Evolutionary conservation across 306 rosid genomes (phyloP).

Genomic region (Medicago lupulina): DNA sequence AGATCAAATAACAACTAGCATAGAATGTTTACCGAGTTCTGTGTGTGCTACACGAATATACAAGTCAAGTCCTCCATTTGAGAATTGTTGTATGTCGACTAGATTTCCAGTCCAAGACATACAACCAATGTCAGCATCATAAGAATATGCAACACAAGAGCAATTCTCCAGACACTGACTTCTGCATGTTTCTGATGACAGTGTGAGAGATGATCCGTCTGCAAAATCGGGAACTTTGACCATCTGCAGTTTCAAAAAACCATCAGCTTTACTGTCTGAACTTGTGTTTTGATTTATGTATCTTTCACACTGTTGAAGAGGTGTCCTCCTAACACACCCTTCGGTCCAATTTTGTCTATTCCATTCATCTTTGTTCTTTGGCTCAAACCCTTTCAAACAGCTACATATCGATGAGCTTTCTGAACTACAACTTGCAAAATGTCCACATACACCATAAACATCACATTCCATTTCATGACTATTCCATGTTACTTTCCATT

Average conservation of each 20-base stretch:
- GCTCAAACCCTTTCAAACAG: slow-evolving; percentile 56
- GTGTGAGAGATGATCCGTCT: background rate
- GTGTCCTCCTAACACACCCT: slow-evolving; percentile 51
- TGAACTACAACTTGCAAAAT: slow-evolving; percentile 46
- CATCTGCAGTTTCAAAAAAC: slow-evolving; percentile 25
- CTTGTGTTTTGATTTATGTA: background rate
- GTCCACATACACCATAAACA: slow-evolving; percentile 46
- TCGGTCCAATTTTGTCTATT: slow-evolving; percentile 36
- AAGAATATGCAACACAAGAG: slow-evolving; percentile 39
- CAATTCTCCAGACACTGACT: slow-evolving; percentile 37
- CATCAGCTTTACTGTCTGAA: slow-evolving; percentile 5
- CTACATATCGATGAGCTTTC: slow-evolving; percentile 42
- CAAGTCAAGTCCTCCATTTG: slow-evolving; percentile 32
- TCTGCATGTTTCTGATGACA: background rate
- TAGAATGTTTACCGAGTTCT: slow-evolving; percentile 23
- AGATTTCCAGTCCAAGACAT: slow-evolving; percentile 37
- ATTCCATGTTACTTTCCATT: slow-evolving; percentile 8
- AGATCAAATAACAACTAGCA: background rate
- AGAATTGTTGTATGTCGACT: slow-evolving; percentile 35
- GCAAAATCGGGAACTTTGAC: slow-evolving; percentile 51
- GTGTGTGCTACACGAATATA: slow-evolving; percentile 37
- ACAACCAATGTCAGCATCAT: slow-evolving; percentile 25
- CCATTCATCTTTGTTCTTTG: slow-evolving; percentile 52
- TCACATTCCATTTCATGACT: slow-evolving; percentile 33
- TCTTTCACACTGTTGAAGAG: slow-evolving; percentile 37